Evolutionary conservation across 495 filamentous ascomycete genomes (phyloP).

Genomic region (Pyrenula aspistea): DNA sequence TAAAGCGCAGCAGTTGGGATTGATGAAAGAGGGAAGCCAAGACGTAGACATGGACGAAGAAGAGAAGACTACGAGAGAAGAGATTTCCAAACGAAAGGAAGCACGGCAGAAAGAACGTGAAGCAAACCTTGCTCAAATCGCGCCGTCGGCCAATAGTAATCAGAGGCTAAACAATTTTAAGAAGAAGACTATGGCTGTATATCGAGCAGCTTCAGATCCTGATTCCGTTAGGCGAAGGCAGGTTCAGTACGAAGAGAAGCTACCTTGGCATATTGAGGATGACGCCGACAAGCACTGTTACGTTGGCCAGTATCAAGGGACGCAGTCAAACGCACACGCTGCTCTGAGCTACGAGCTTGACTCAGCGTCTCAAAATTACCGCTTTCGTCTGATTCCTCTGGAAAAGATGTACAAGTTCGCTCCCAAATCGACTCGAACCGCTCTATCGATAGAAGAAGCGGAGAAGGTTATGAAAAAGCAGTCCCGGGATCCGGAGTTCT

Average conservation of each 20-base stretch:
- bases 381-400: slow-evolving; percentile 77
- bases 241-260: slow-evolving; percentile 83
- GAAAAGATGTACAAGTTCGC: slow-evolving; percentile 94
- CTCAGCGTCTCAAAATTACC: slow-evolving; percentile 14
- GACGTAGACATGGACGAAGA: slow-evolving; percentile 41
- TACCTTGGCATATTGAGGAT: slow-evolving; percentile 95
- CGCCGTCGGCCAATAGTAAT: slow-evolving; percentile 49
- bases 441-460: slow-evolving; percentile 70
- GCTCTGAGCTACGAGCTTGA: slow-evolving; percentile 55
- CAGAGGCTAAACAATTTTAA: slow-evolving; percentile 44
- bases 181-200: slow-evolving; percentile 55
- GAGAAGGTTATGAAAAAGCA: slow-evolving; percentile 71
- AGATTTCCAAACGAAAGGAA: slow-evolving; percentile 53
- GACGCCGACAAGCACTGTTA: slow-evolving; percentile 87
- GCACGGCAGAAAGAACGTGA: slow-evolving; percentile 75
- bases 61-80: slow-evolving; percentile 46
- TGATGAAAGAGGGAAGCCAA: slow-evolving; percentile 26
- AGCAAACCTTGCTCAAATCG: slow-evolving; percentile 76
- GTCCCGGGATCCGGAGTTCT: slow-evolving; percentile 61
- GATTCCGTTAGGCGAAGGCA: slow-evolving; percentile 67
- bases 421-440: slow-evolving; percentile 71
- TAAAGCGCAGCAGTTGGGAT: slow-evolving; percentile 36
- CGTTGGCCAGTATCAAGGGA: slow-evolving; percentile 81
- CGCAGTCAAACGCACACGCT: slow-evolving; percentile 64
- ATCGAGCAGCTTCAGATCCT: slow-evolving; percentile 72